Base-by-base conservation (phyloP, 352 stramenopile species). In the Phytopythium delawarense region DNA sequence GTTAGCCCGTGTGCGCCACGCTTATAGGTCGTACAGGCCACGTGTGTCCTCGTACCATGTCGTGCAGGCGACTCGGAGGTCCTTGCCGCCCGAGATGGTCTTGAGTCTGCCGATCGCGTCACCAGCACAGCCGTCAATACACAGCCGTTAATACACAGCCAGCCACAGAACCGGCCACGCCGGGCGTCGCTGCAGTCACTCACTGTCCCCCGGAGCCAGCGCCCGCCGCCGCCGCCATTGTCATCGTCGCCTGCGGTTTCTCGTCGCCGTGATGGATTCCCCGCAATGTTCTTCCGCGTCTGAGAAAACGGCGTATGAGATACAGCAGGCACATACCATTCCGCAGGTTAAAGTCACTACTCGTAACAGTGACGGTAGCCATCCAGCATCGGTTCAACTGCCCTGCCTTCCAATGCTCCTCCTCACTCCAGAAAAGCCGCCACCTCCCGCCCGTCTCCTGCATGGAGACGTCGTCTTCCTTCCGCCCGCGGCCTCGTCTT, bases 81-180 rank as follows among this genome's bases (percentile, higher is more conserved):
- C 69, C 65, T 87, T 88, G 56, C 71, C 69, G 40, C 77, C 83
- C 6, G 81, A 70, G 40, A 92, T 69, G 45, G 78, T 86, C 64
- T 88, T 87, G 62, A 75, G 75, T 39, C 55, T 59, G 53, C 34
- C 2, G n/a, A 15, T 21, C 15, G 21, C 37, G n/a, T 20, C 52
- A 20, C 9, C 52, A 57, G 1, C 9, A 1, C 34, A 45, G 11
- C 9, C 28, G 25, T 54, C 48, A 54, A 23, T 16, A 54, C 25
- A 6, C n/a, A n/a, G n/a, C n/a, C n/a, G 25, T 54, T 25, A 54
- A 23, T 16, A 54, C 25, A 18, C 48, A 25, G 3, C 12, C 2
- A 0, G 3, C 3, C 25, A 39, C 15, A 30, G 8, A 0, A 52
- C 46, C 4, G 12, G n/a, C 46, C 11, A 15, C 46, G 15, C 16